Percentiles rank a stretch among this genome's conserved stretches.
Conservation (phyloP, 1,139 yeast genomes). For the Taiozyma sp. region DNA sequence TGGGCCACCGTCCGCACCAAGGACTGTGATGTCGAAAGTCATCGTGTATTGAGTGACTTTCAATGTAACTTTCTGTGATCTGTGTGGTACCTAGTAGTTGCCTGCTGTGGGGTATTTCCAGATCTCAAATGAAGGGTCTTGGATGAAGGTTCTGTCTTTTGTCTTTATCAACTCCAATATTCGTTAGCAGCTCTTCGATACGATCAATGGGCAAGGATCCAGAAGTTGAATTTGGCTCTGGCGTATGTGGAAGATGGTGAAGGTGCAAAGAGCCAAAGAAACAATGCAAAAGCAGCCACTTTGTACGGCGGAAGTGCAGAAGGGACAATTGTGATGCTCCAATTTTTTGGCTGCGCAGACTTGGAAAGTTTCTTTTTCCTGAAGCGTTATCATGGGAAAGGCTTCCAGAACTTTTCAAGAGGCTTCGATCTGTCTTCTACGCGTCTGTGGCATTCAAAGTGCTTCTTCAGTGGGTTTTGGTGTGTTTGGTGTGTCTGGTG, state of each 20-base stretch:
- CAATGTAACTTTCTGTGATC: too few relatives aligned
- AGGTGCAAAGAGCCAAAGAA: too few relatives aligned
- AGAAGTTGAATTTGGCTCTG: neutral
- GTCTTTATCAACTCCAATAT: neutral
- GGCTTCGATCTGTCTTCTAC: neutral
- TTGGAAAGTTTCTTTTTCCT: neutral
- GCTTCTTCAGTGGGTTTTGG: too few relatives aligned
- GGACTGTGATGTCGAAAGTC: slow-evolving; percentile 47
- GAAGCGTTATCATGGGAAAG: neutral
- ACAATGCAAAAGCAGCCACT: neutral
- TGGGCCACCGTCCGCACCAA: slow-evolving; percentile 83
- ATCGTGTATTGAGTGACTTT: neutral
- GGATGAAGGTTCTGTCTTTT: neutral
- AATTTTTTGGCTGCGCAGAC: neutral
- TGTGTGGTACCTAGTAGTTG: too few relatives aligned
- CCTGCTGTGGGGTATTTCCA: too few relatives aligned
- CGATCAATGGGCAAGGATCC: neutral
- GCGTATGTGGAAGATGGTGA: too few relatives aligned
- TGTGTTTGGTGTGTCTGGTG: too few relatives aligned
- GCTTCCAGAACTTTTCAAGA: too few relatives aligned
- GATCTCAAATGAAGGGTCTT: too few relatives aligned
- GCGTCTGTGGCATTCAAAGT: neutral
- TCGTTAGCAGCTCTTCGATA: neutral
- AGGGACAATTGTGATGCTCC: neutral
- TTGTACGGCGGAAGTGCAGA: neutral